Evolutionary conservation across 805 yeast species (phyloP).

Genomic region (Yarrowia deformans): DNA sequence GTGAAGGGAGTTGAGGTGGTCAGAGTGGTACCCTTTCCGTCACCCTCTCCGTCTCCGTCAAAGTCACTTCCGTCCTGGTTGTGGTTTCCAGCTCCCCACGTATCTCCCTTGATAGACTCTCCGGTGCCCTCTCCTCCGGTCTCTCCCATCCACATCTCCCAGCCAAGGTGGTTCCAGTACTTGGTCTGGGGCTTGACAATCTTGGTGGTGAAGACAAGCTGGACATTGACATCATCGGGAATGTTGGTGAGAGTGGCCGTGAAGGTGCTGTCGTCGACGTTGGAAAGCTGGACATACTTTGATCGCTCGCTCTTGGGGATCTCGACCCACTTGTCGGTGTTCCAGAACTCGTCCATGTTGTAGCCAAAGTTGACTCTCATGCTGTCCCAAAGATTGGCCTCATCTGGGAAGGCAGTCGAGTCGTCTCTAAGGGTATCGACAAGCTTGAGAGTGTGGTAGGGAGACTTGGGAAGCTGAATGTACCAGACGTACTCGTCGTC

Average conservation of each 20-base stretch:
- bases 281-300: not conserved
- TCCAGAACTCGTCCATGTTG: conserved; percentile 12
- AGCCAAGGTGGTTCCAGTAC: conserved; percentile 5
- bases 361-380: not conserved
- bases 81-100: conserved; percentile 1
- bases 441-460: not conserved
- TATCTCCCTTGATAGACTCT: not conserved
- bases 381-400: not conserved
- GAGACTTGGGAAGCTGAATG: conserved; percentile 27
- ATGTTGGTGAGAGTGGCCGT: conserved; percentile 7
- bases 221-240: conserved; percentile 17
- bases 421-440: conserved; percentile 1
- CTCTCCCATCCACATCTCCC: not conserved
- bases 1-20: not conserved
- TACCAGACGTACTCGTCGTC: conserved; percentile 11
- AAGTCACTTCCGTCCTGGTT: conserved; percentile 18
- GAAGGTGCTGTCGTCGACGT: not conserved
- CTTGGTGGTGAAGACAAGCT: conserved; percentile 1
- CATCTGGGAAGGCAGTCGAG: not conserved
- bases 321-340: conserved; percentile 7
- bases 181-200: conserved; percentile 1
- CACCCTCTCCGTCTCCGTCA: conserved; percentile 24
- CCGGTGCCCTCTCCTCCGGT: not conserved
- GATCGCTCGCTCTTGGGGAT: not conserved
- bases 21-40: conserved; percentile 8